A percentile compares a stretch with the other conserved stretches of the same genome.
Conservation (phyloP, 108 stramenopile species). For the Fragilariopsis cylindrus region DNA sequence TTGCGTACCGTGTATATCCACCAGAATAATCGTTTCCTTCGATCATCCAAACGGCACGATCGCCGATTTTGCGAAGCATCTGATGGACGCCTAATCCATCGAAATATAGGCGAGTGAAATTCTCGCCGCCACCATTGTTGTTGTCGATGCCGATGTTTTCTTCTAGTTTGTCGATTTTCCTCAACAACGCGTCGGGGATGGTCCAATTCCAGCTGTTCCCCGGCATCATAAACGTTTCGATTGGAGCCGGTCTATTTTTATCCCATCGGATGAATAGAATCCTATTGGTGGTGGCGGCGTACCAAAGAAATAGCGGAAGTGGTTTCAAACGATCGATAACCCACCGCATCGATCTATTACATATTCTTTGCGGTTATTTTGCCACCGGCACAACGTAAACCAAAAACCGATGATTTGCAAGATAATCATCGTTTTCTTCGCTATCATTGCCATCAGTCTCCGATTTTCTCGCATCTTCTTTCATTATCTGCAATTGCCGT, state of each 20-base stretch:
- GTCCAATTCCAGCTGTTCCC: conserved; percentile 26
- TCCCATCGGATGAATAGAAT: conserved; percentile 47
- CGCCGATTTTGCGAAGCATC: not conserved
- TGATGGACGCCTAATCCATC: conserved; percentile 9
- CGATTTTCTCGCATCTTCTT: not conserved
- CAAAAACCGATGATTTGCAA: not conserved
- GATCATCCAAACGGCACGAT: conserved; percentile 27
- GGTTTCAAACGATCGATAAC: conserved; percentile 51
- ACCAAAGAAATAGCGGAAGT: conserved; percentile 38
- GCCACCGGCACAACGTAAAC: conserved; percentile 5
- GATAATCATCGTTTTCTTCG: conserved; percentile 4
- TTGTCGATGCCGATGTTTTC: not conserved
- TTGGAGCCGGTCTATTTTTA: conserved; percentile 27
- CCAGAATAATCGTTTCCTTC: conserved; percentile 30
- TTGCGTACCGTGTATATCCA: not conserved
- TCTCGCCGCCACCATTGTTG: not conserved
- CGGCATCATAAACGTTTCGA: conserved; percentile 55
- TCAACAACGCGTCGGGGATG: conserved; percentile 15
- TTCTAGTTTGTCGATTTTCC: not conserved
- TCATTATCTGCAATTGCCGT: not conserved
- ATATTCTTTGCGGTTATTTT: not conserved
- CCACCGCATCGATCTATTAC: conserved; percentile 43
- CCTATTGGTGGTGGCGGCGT: conserved; percentile 39
- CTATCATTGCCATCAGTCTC: not conserved
- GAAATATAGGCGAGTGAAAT: not conserved